Conservation (phyloP, 805 yeast species). For the Nakazawaea molendinolei region DNA sequence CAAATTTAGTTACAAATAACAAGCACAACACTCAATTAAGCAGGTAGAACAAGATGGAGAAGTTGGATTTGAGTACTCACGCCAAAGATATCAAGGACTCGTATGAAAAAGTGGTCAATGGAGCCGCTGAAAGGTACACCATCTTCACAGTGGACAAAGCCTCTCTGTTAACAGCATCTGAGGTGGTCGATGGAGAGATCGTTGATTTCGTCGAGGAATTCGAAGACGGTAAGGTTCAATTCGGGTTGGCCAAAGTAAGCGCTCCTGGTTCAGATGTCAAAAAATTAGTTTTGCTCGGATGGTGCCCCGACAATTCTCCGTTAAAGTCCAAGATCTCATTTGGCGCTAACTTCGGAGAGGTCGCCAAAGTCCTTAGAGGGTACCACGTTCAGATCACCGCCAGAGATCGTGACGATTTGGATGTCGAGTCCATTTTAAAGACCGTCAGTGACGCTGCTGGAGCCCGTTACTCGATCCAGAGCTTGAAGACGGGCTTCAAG, state of each 20-base stretch:
- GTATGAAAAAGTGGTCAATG: slow-evolving; percentile 75
- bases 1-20: neutral
- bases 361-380: slow-evolving; percentile 63
- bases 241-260: slow-evolving; percentile 79
- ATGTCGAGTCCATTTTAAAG: slow-evolving; percentile 64
- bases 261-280: slow-evolving; percentile 90
- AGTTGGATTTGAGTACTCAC: slow-evolving; percentile 55
- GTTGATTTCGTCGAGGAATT: slow-evolving; percentile 75
- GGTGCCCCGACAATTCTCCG: slow-evolving; percentile 98
- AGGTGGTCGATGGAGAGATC: slow-evolving; percentile 58
- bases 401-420: slow-evolving; percentile 87
- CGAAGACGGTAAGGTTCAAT: slow-evolving; percentile 83
- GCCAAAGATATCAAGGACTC: slow-evolving; percentile 69
- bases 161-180: slow-evolving; percentile 38
- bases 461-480: slow-evolving; percentile 78
- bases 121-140: slow-evolving; percentile 64
- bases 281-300: slow-evolving; percentile 80
- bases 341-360: slow-evolving; percentile 72
- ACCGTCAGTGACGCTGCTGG: slow-evolving; percentile 91
- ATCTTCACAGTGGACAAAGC: slow-evolving; percentile 69
- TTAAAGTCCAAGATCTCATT: slow-evolving; percentile 66
- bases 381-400: slow-evolving; percentile 97
- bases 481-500: slow-evolving; percentile 22
- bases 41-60: slow-evolving; percentile 36
- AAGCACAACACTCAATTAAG: neutral